A percentile compares a stretch with the other conserved stretches of the same genome.
Conservation (phyloP, 2,329 filamentous ascomycete genomes). For the Didymella exigua region DNA sequence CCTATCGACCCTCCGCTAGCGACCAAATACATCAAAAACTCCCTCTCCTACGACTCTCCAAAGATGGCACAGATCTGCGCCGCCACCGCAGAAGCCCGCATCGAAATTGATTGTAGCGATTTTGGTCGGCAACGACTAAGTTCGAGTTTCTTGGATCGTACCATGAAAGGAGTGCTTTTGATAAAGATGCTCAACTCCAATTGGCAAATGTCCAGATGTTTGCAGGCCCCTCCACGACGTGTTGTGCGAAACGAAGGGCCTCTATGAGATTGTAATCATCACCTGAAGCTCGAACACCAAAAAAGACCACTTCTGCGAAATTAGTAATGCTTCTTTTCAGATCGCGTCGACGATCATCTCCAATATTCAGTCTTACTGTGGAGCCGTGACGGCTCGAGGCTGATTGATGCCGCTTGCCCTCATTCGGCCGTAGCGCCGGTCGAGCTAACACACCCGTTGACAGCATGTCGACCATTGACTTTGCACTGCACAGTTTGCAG, state of each 20-base stretch:
- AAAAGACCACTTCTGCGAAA: no score
- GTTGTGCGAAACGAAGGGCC: no score
- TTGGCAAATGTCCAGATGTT: no score
- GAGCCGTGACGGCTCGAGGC: constrained; percentile 3
- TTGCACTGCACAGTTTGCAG: constrained; percentile 16
- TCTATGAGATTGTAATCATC: no score
- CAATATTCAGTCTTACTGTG: neutral
- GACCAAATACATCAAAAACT: constrained; percentile 54
- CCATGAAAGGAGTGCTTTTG: no score
- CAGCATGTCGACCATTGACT: constrained; percentile 14
- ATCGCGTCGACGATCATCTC: neutral
- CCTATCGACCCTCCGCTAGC: constrained; percentile 51
- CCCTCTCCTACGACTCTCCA: constrained; percentile 47
- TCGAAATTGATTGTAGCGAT: constrained; percentile 45
- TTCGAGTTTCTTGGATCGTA: constrained; percentile 52
- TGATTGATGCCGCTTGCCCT: constrained; percentile 5
- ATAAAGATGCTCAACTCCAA: no score
- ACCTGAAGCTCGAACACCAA: no score
- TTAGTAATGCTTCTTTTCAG: no score
- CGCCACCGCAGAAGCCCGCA: constrained; percentile 40
- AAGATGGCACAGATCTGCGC: constrained; percentile 53
- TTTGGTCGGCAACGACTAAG: no score
- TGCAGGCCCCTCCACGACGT: no score
- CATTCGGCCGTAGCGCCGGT: constrained; percentile 8
- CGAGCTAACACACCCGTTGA: constrained; percentile 1